A percentile compares a stretch with the other conserved stretches of the same genome.
Evolutionary conservation across 352 stramenopile species (phyloP).

Genomic region (Pythium folliculosum): DNA sequence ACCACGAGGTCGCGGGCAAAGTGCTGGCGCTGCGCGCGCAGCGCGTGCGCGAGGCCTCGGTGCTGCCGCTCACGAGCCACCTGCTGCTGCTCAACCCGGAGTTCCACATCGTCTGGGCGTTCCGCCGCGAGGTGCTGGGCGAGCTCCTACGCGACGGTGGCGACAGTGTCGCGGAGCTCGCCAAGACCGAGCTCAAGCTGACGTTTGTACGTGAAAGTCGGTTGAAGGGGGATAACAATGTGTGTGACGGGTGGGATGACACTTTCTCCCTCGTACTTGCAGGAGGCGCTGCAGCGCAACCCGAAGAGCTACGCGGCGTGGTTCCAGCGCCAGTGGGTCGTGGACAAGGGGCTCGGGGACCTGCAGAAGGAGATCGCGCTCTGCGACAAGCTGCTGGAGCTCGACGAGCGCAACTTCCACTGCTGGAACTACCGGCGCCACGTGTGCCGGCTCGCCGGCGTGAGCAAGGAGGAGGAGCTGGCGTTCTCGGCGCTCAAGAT

Average conservation of each 20-base stretch:
- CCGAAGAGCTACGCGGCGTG: constrained; percentile 97
- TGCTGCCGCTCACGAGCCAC: constrained; percentile 89
- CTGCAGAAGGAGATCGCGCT: constrained; percentile 75
- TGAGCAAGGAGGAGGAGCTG: constrained; percentile 78
- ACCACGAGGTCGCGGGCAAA: constrained; percentile 75
- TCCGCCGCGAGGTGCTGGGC: constrained; percentile 91
- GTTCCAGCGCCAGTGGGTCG: constrained; percentile 88
- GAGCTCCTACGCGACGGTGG: constrained; percentile 36
- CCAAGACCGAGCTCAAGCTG: constrained; percentile 88
- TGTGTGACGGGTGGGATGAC: background rate
- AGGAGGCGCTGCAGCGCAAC: constrained; percentile 93
- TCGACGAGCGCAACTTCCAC: constrained; percentile 99
- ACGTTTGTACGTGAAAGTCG: constrained; percentile 46
- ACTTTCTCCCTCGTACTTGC: background rate
- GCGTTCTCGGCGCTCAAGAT: constrained; percentile 96
- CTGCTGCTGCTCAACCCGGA: constrained; percentile 96
- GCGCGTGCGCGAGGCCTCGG: constrained; percentile 44
- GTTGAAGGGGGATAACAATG: background rate
- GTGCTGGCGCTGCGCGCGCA: constrained; percentile 67
- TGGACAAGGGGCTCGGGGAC: constrained; percentile 69
- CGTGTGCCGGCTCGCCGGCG: constrained; percentile 57
- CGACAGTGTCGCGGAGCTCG: constrained; percentile 41
- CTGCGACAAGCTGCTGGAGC: constrained; percentile 69
- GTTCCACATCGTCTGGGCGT: constrained; percentile 97
- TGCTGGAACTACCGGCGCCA: constrained; percentile 98